Base-by-base conservation (phyloP, 345 rosid species). In the Passiflora organensis region DNA sequence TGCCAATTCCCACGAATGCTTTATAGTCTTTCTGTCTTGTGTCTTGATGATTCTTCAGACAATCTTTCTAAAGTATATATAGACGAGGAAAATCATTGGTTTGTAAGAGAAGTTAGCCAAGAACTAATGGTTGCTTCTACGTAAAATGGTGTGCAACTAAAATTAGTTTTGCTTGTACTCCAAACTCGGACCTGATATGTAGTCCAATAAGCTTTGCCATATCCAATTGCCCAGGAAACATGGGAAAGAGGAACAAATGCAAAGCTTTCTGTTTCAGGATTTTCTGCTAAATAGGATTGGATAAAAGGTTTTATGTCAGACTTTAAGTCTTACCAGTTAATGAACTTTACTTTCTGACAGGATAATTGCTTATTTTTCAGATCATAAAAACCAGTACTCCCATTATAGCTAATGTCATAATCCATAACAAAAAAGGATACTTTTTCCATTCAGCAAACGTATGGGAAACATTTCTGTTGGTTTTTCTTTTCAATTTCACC, bases 111-210 rank as follows among this genome's bases (percentile, higher is more conserved):
- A 9, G 20, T 0, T 13, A 19, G 5, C 13, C 10, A 15, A 21
- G 50, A 19, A 5, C 13, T 8, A 17, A 38, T 13, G 0, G 60
- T 67, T 67, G 65, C 71, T 59, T 67, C n/a, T 54, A 67, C 65
- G 65, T 59, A 37, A 53, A 54, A 53, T 48, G 25, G 56, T 28
- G 24, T 45, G 48, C 48, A 53, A 13, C n/a, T 47, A 41, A 37
- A 39, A 22, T 1, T 13, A 2, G 55, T 44, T 41, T 67, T 53
- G 71, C 71, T 59, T 66, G 25, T 42, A 59, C 71, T 66, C 71
- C 32, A 38, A 32, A 32, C 28, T 11, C n/a, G 24, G 12, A 13
- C 25, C 17, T 10, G 45, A 39, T 55, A 39, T 37, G 1, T 28
- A 55, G 38, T 63, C 48, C 25, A 55, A 63, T n/a, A n/a, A n/a